phyloP scores from a whole-genome alignment of 495 filamentous ascomycete genomes.

The Podospora sp. region DNA sequence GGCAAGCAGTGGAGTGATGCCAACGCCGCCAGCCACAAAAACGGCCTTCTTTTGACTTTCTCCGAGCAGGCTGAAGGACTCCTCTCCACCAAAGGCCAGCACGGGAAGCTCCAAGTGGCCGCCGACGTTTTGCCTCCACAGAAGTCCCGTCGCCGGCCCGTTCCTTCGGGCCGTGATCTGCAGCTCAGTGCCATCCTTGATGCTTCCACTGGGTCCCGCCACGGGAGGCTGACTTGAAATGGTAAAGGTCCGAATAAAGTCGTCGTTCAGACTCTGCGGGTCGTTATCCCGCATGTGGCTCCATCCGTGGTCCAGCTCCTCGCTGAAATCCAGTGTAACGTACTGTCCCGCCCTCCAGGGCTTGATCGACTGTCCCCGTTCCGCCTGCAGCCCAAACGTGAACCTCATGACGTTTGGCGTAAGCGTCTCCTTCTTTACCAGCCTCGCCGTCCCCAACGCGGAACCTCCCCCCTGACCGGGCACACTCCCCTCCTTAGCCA shows the following conservation, averaged over 20 bases:
- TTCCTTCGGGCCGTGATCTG: conserved; percentile 72
- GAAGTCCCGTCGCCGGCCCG: conserved; percentile 65
- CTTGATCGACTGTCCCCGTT: neutral
- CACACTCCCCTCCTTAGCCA: conserved; percentile 32
- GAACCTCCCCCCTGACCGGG: neutral
- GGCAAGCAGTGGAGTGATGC: conserved; percentile 75
- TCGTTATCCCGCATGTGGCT: conserved; percentile 81
- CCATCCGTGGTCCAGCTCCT: conserved; percentile 70
- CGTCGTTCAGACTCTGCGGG: conserved; percentile 76
- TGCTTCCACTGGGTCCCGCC: conserved; percentile 1
- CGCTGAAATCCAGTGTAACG: conserved; percentile 68
- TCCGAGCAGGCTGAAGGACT: conserved; percentile 39
- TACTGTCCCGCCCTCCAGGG: conserved; percentile 71
- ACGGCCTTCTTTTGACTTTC: conserved; percentile 32
- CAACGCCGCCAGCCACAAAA: conserved; percentile 77
- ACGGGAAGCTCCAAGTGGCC: conserved; percentile 64
- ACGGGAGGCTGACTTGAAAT: conserved; percentile 59
- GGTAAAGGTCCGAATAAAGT: conserved; percentile 81
- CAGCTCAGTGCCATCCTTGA: conserved; percentile 47
- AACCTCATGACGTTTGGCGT: conserved; percentile 66
- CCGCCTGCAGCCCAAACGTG: conserved; percentile 57
- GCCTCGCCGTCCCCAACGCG: conserved; percentile 44
- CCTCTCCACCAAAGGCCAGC: conserved; percentile 70
- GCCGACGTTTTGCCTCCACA: conserved; percentile 60
- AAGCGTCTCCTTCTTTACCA: conserved; percentile 58